These are phyloP conservation scores for Boletus sp. DNA, from an alignment of 768 basidiomycete genomes.

Conservation along the genomic window DNA sequence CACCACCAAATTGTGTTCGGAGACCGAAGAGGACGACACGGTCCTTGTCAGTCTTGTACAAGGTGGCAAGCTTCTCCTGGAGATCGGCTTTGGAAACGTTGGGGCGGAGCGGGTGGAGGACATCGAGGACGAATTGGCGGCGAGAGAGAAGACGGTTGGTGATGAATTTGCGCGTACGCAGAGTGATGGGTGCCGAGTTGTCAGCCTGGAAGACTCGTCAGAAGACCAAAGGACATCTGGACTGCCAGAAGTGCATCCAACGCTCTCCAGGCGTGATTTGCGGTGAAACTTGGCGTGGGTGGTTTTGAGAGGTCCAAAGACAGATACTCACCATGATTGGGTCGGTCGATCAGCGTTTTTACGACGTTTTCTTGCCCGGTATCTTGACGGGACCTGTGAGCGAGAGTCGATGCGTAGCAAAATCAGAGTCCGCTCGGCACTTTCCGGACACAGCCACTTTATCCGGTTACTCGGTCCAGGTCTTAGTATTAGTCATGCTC, in stretches of 20 bases:
- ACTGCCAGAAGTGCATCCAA: conserved; percentile 25
- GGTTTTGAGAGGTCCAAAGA: conserved; percentile 7
- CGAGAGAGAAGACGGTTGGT: conserved; percentile 96
- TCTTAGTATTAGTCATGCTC: neutral
- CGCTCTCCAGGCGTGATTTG: conserved; percentile 7
- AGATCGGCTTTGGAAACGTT: conserved; percentile 93
- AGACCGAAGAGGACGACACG: conserved; percentile 95
- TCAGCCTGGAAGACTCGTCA: conserved; percentile 54
- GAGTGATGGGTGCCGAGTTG: conserved; percentile 80
- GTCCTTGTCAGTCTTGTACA: conserved; percentile 91
- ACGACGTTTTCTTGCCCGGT: conserved; percentile 25
- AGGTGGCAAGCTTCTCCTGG: conserved; percentile 82
- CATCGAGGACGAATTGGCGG: conserved; percentile 92
- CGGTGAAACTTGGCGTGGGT: conserved; percentile 2
- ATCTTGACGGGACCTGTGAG: conserved; percentile 25
- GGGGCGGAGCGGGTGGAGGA: conserved; percentile 92
- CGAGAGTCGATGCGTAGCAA: conserved; percentile 1
- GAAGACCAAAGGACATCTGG: conserved; percentile 22
- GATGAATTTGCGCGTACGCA: conserved; percentile 99
- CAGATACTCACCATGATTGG: conserved; percentile 37
- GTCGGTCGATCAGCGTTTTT: conserved; percentile 15
- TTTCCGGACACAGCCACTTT: conserved; percentile 38
- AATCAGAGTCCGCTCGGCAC: conserved; percentile 40
- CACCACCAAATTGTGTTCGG: conserved; percentile 96
- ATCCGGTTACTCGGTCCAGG: neutral